Base-by-base conservation (phyloP, 371 early-diverging fungal genomes). In the Apophysomyces trapeziformis region DNA sequence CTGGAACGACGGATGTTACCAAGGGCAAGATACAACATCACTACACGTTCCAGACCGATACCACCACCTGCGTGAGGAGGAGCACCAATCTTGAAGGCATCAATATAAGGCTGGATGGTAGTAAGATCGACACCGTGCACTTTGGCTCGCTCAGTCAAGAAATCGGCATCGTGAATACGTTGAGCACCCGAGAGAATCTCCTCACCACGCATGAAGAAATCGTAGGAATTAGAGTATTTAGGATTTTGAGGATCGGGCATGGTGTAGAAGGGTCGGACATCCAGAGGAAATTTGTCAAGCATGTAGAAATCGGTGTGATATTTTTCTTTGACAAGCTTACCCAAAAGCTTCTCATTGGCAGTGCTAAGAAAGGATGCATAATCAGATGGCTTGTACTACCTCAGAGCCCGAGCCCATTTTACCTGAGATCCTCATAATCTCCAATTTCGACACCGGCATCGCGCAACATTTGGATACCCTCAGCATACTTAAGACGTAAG, bases 1-100 rank as follows among this genome's bases (percentile, higher is more conserved):
- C 94, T 93, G 54, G 95, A 89, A 74, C 94, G 92, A 67, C 99
- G 92, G 79, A 99, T 99, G 89, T 99, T 99, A 68, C 92, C 92
- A 26, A 99, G 86, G 71, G 93, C 93, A 70, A 99, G 90, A 83
- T 94, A 99, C 64, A 99, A 86, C 94, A 99, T 99, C 63, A 99
- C 87, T 58, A 99, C 96, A 73, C 99, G 94, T 80, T 99, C 99
- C 47, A 99, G 84, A 67, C 98, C 97, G 67, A 99, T 93, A 73
- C 99, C 99, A 80, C 99, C 99, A 68, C 99, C 99, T 66, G 97
- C 99, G 76, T 99, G 99, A 41, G 99, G 99, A 59, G 99, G 97
- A 41, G 95, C 99, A 43, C 99, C 99, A 79, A 91, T 95, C 85
- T 96, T 95, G 91, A 99, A 99, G 36, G 98, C 94, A 81, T 99